A percentile compares a stretch with the other conserved stretches of the same genome.
phyloP scores from a whole-genome alignment of 2,329 filamentous ascomycete species.

The Diaporthe vexans region DNA sequence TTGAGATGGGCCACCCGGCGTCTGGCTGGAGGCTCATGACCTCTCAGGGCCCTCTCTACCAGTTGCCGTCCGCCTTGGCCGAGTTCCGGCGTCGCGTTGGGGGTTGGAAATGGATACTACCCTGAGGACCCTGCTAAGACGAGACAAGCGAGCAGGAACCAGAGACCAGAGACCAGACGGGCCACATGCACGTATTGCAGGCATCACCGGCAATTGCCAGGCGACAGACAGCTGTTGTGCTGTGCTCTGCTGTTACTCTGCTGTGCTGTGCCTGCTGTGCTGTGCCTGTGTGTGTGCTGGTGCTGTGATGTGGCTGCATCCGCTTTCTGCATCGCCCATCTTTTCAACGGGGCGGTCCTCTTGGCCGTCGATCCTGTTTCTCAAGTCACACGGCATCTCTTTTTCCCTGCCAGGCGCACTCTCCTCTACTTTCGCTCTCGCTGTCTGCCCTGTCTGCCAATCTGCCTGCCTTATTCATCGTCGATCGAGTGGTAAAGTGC shows the following conservation, averaged over 20 bases:
- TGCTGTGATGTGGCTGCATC: conserved; percentile 20
- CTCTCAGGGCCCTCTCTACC: neutral
- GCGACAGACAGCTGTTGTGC: neutral
- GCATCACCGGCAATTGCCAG: conserved; percentile 24
- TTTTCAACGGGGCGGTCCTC: conserved; percentile 16
- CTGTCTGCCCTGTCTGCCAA: neutral
- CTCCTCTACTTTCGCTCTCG: neutral
- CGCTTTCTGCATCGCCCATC: conserved; percentile 20
- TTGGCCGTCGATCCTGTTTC: conserved; percentile 17
- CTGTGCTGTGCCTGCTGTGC: too few species aligned
- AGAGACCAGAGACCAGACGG: neutral
- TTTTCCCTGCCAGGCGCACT: neutral
- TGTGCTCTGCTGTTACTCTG: neutral
- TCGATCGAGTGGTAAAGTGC: neutral
- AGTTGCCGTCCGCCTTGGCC: conserved; percentile 22
- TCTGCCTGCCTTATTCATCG: neutral
- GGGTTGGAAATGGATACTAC: neutral
- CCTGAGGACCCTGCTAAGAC: neutral
- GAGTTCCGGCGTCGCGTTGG: conserved; percentile 30
- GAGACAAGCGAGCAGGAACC: conserved; percentile 14
- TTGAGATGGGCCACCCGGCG: conserved; percentile 10
- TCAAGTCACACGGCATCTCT: conserved; percentile 10
- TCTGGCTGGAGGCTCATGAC: conserved; percentile 1
- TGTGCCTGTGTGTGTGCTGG: neutral
- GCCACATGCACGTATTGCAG: neutral